Evolutionary conservation across 495 filamentous ascomycete species (phyloP).

Genomic region (Oidiodendron maius): DNA sequence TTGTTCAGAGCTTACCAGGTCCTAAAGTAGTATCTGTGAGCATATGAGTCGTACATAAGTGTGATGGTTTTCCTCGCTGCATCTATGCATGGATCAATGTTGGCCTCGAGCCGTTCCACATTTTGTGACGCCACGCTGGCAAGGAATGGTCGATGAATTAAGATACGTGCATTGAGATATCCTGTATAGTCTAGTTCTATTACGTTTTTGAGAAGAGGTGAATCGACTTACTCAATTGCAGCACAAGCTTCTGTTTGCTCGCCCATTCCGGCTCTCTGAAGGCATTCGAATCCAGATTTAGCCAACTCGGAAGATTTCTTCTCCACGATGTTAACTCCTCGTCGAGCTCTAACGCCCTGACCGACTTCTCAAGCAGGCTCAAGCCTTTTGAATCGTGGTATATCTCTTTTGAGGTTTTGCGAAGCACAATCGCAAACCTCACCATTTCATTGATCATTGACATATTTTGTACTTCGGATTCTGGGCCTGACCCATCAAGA

Average conservation of each 20-base stretch:
- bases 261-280: too few species aligned
- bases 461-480: too few species aligned
- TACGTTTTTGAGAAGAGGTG: neutral
- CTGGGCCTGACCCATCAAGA: too few species aligned
- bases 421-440: neutral
- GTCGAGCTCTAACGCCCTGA: slow-evolving; percentile 1
- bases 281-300: too few species aligned
- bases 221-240: slow-evolving; percentile 1
- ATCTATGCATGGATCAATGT: neutral
- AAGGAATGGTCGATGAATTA: slow-evolving; percentile 2
- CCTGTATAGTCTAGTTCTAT: too few species aligned
- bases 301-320: neutral
- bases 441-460: neutral
- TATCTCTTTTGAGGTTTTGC: neutral
- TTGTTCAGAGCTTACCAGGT: slow-evolving; percentile 1
- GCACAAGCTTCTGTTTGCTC: too few species aligned
- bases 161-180: neutral
- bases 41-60: slow-evolving; percentile 1
- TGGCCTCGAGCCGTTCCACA: too few species aligned
- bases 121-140: neutral
- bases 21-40: slow-evolving; percentile 1
- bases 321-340: neutral
- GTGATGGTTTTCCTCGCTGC: neutral
- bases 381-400: neutral
- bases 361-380: neutral